Base-by-base conservation (phyloP, 768 basidiomycete genomes). In the Suillus variegatus region DNA sequence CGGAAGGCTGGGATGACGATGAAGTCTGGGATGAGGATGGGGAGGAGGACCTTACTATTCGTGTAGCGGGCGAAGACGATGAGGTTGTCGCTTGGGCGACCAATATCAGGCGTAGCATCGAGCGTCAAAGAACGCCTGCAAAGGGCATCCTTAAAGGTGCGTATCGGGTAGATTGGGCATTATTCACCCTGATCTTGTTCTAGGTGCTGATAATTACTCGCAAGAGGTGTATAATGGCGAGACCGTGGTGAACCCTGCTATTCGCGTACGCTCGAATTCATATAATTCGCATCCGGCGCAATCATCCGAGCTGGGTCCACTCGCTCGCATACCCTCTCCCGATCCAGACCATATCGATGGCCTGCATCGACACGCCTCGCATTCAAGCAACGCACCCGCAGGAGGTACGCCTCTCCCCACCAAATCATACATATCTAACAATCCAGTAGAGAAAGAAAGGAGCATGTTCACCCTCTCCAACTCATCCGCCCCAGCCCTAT, bases 311-410 rank as follows among this genome's bases (percentile, higher is more conserved):
- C 80, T 83, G 25, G 93, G 93, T 35, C 93, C 93, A 6, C 82
- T 95, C 49, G 90, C 93, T 38, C 89, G 86, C 63, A 88, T 95
- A 65, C 93, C 93, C 60, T 86, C 89, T 7, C 89, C 92, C 3
- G 92, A 95, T 73, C 91, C 93, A 62, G 91, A 90, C 73, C 89
- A 92, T 68, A 94, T 93, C 68, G 94, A 92, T 70, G 94, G 91
- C n/a, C 83, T 95, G 64, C 91, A 92, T 68, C 84, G 86, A 72
- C 89, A 91, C 73, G 79, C 81, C 44, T 82, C 82, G 13, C 85
- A 87, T 70, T 83, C 84, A 54, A 75, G 78, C 40, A 68, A 70
- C 54, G 22, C 66, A 61, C 64, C 69, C 57, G 35, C 66, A 6
- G 71, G 73, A 71, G 76, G 74, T 75, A 71, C 8, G 51, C 25